Base-by-base conservation (phyloP, 2,329 filamentous ascomycete species). In the Aaosphaeria arxii region DNA sequence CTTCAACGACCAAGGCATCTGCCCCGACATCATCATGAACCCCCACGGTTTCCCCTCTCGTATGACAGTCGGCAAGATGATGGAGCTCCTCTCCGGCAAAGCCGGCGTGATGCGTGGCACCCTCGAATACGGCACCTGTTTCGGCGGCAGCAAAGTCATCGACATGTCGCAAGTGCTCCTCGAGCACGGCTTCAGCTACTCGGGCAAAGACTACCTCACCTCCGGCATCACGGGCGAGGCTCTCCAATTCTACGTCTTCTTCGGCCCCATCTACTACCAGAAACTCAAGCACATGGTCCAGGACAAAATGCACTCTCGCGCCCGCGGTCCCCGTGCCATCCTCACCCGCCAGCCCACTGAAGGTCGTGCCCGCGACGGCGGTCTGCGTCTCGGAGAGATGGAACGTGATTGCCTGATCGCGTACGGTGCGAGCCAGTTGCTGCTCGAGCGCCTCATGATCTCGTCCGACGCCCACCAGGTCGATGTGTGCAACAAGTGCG, bases 21-120 rank as follows among this genome's bases (percentile, higher is more conserved):
- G 85, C n/a, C 94, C 94, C 0, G 94, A 99, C 71, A 96, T 99
- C 58, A 99, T 99, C 82, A 99, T 99, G 94, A 99, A 99, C 77
- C 94, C 95, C 0, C 94, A 99, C 74, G 94, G 94, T 85, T 99
- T 99, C 80, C 94, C 94, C 1, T 97, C 92, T 31, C 94, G 94
- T 71, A 99, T 99, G 94, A 99, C 94, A 46, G 94, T 99, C 53
- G 94, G 94, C 31, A 99, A 99, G 73, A 88, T 99, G 78, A 83
- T 99, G 44, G 94, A 99, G 69, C 88, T 96, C 40, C 79, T 99
- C 11, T 90, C 91, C 0, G 94, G 94, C 55, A 99, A 99, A 72
- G 94, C 94, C 0, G 90, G 91, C 9, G 85, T 99, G 2, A 72
- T 99, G 4, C 82, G 86, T 50, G 94, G 94, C 4, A 85, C 87